phyloP scores from a whole-genome alignment of 2,329 filamentous ascomycete species.

The Phyllosticta capitalensis region DNA sequence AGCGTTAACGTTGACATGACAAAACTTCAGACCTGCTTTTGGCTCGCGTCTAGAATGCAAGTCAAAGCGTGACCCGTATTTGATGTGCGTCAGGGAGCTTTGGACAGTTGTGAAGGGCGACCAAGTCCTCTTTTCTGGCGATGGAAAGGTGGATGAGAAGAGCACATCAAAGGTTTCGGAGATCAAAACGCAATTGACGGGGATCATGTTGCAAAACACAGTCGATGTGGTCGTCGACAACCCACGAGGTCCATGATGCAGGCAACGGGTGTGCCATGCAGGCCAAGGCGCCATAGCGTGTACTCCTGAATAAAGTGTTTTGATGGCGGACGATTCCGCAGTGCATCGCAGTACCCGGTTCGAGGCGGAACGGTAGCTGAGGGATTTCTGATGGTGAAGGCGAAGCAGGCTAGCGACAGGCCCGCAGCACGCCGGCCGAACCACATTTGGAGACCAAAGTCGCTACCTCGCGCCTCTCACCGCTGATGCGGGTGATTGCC shows the following conservation, averaged over 20 bases:
- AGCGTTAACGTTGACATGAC: background rate
- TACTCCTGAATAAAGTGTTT: background rate
- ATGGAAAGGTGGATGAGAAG: background rate
- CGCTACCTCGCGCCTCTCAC: background rate
- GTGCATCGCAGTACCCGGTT: background rate
- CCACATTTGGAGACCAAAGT: background rate
- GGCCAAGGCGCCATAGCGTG: background rate
- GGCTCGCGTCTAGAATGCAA: background rate
- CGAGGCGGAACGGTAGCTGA: background rate
- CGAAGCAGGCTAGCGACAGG: background rate
- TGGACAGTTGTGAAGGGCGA: background rate
- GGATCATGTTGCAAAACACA: background rate
- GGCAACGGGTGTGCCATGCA: background rate
- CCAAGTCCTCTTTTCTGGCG: background rate
- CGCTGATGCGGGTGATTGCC: constrained; percentile 4
- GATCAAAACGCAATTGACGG: background rate
- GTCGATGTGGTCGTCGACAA: background rate
- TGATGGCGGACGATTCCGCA: background rate
- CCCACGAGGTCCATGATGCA: background rate
- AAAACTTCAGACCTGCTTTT: background rate
- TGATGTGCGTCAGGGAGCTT: background rate
- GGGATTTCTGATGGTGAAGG: background rate
- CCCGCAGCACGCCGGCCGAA: background rate
- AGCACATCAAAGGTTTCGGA: background rate
- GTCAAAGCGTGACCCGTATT: background rate